These are phyloP conservation scores for Phellopilus nigrolimitatus DNA, from an alignment of 1,284 basidiomycete species.

Conservation along the genomic window DNA sequence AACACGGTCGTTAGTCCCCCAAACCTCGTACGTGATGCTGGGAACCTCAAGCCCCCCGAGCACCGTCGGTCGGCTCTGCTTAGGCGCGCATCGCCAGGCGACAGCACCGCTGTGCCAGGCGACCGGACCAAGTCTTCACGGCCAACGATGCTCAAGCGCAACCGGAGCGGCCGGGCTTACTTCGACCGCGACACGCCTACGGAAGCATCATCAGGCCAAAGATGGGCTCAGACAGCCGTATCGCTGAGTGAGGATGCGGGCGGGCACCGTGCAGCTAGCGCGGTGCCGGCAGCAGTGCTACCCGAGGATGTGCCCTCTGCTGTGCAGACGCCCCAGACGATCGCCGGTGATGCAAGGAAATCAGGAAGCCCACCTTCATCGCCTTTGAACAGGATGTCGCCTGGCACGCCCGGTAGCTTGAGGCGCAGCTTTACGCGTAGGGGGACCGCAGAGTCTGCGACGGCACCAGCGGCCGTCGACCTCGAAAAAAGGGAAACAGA, in stretches of 20 bases:
- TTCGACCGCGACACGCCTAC: neutral
- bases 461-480: constrained; percentile 21
- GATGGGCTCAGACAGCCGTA: neutral
- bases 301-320: no score
- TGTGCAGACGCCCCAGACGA: neutral
- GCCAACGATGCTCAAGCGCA: neutral
- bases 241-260: neutral
- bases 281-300: no score
- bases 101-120: constrained; percentile 5
- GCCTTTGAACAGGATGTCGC: neutral
- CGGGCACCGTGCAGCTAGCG: neutral
- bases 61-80: constrained; percentile 2
- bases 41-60: constrained; percentile 16
- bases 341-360: constrained; percentile 1
- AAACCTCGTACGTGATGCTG: constrained; percentile 10
- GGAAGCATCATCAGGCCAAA: neutral
- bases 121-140: constrained; percentile 5
- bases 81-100: neutral
- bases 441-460: constrained; percentile 21
- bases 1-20: constrained; percentile 7
- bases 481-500: constrained; percentile 27
- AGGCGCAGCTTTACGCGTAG: constrained; percentile 2
- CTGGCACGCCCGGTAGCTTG: neutral
- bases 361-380: constrained; percentile 10
- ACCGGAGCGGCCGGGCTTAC: constrained; percentile 1